Conservation (phyloP, 2,329 filamentous ascomycete genomes). For the Allantophomopsis lycopodina region DNA sequence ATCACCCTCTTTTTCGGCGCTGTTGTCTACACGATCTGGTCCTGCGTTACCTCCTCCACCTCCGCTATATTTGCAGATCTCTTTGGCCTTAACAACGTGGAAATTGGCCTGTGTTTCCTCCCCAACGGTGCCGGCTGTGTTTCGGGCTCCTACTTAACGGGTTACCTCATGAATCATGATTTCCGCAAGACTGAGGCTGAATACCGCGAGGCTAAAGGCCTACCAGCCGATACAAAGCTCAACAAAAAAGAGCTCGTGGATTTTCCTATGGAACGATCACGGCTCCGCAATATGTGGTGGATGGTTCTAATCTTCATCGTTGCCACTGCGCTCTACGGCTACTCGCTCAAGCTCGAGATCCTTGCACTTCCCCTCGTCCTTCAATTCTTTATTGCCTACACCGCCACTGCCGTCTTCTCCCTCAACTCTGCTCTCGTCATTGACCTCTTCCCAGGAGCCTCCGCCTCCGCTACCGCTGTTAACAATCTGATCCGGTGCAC, state of each 20-base stretch:
- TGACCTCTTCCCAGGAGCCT: conserved; percentile 17
- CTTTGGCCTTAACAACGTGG: conserved; percentile 23
- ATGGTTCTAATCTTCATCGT: conserved; percentile 21
- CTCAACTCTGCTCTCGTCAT: conserved; percentile 19
- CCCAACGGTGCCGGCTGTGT: conserved; percentile 27
- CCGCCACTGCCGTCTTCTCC: conserved; percentile 20
- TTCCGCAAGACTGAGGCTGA: conserved; percentile 19
- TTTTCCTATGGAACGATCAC: conserved; percentile 25
- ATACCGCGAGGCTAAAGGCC: conserved; percentile 17
- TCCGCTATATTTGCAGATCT: conserved; percentile 22
- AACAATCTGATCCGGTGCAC: conserved; percentile 20
- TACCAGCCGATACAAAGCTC: conserved; percentile 13
- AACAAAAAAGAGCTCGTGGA: conserved; percentile 19
- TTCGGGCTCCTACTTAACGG: conserved; percentile 22
- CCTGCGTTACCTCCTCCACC: conserved; percentile 31
- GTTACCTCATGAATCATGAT: conserved; percentile 24
- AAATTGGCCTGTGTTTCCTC: conserved; percentile 26
- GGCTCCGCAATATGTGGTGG: conserved; percentile 21
- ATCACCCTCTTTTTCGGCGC: conserved; percentile 27
- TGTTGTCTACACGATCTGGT: conserved; percentile 31
- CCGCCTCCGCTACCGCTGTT: conserved; percentile 19
- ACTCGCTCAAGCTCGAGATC: conserved; percentile 10
- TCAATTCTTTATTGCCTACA: conserved; percentile 21
- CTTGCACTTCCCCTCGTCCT: conserved; percentile 15
- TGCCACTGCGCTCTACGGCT: conserved; percentile 21